phyloP scores from a whole-genome alignment of 345 rosid species.

The Rhodomyrtus tomentosa region DNA sequence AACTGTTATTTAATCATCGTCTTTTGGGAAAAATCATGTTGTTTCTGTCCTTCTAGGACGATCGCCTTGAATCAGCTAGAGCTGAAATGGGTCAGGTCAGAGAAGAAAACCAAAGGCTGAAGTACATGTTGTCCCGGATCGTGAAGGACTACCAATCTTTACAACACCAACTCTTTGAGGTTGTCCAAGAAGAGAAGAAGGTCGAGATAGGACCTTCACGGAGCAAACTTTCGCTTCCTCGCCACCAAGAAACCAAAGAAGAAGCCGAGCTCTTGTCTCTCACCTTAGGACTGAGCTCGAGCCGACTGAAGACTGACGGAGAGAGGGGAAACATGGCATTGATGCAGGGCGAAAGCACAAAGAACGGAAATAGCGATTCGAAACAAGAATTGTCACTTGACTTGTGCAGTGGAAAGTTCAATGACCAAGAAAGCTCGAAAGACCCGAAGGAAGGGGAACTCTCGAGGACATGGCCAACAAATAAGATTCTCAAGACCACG shows the following conservation, averaged over 20 bases:
- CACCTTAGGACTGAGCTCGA: conserved; percentile 33
- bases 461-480: conserved; percentile 19
- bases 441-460: conserved; percentile 19
- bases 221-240: not conserved
- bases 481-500: conserved; percentile 19
- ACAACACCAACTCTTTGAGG: conserved; percentile 38
- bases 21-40: not conserved
- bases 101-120: conserved; percentile 74
- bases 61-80: conserved; percentile 43
- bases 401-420: not conserved
- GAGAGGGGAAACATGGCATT: not conserved
- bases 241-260: conserved; percentile 18
- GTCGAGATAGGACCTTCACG: conserved; percentile 7
- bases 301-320: not conserved
- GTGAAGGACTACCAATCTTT: conserved; percentile 55
- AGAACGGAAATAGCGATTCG: conserved; percentile 32
- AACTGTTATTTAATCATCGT: not conserved
- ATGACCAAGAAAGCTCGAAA: conserved; percentile 21
- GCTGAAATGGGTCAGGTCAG: conserved; percentile 62
- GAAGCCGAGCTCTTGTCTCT: conserved; percentile 45
- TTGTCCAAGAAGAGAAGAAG: conserved; percentile 11
- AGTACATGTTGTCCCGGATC: conserved; percentile 31
- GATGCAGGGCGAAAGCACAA: conserved; percentile 17
- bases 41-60: not conserved
- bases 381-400: conserved; percentile 6